Base-by-base conservation (phyloP, 768 basidiomycete species). In the Leccinum fibrillosum region DNA sequence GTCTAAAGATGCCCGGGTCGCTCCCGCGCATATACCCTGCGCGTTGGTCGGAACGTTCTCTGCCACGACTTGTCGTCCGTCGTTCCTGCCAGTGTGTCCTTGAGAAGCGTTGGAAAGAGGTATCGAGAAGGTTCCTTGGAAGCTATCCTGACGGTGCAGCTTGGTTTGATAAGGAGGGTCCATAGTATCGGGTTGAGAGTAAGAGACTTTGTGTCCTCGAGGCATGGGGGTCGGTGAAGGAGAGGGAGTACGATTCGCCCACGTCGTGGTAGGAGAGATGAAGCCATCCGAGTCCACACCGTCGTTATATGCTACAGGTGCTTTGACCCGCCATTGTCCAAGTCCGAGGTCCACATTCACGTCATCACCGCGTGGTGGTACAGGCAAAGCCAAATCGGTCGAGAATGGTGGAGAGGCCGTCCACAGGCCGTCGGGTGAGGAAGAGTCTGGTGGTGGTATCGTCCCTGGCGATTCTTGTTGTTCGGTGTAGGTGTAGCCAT, bases 361-460 rank as follows among this genome's bases (percentile, higher is more conserved):
- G 49, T 35, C 56, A 23, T 49, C 47, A n/a, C 45, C 44, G 17
- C 5, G 35, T 21, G 15, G 44, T 44, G 48, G 26, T 42, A 15
- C 39, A 25, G 49, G 32, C 45, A 35, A 8, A 26, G 7, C 47
- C 23, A 10, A 42, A 17, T 37, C 42, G 30, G 50, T 49, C 48
- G 32, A 30, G 19, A 54, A 32, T n/a, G 51, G 57, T 2, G 55
- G 59, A 1, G 48, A 48, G 26, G 54, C 44, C 2, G 13, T 13
- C 15, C 39, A 48, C n/a, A 58, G 23, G 6, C 44, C 12, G 13
- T 57, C 25, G 44, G 66, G 64, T 3, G 66, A 70, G 23, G 68
- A 69, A 11, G 68, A 70, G 5, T 59, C 57, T 19, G 68, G 66
- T 56, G 68, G 68, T 13, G 35, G 57, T 0, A 23, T 44, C 44